Percentiles rank a stretch among this genome's conserved stretches.
phyloP scores from a whole-genome alignment of 495 filamentous ascomycete genomes.

The Podospora didyma region DNA sequence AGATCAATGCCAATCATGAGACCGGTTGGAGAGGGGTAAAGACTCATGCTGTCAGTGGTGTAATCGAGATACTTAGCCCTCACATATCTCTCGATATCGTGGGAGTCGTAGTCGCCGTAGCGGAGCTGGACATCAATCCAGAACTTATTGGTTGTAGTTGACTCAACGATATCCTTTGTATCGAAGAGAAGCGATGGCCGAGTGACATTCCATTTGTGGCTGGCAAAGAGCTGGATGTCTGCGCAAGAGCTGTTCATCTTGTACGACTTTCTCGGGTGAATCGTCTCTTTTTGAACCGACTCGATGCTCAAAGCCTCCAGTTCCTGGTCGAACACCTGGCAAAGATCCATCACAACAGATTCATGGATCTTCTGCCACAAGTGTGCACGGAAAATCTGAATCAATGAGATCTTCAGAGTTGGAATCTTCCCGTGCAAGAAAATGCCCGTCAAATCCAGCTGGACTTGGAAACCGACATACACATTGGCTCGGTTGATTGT shows the following conservation, averaged over 20 bases:
- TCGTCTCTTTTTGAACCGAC: slow-evolving; percentile 98
- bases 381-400: slow-evolving; percentile 99
- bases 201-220: slow-evolving; percentile 98
- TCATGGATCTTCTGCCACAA: slow-evolving; percentile 99
- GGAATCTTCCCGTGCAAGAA: slow-evolving; percentile 99
- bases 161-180: slow-evolving; percentile 92
- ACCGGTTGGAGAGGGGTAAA: slow-evolving; percentile 96
- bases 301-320: slow-evolving; percentile 95
- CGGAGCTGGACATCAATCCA: slow-evolving; percentile 98
- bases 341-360: slow-evolving; percentile 98
- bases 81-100: slow-evolving; percentile 97
- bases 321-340: slow-evolving; percentile 99
- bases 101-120: slow-evolving; percentile 98
- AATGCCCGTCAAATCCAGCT: slow-evolving; percentile 96
- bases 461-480: slow-evolving; percentile 97
- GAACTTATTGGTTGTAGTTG: slow-evolving; percentile 97
- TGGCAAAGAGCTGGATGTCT: slow-evolving; percentile 95
- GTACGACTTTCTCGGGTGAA: slow-evolving; percentile 99
- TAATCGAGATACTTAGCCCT: slow-evolving; percentile 99
- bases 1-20: slow-evolving; percentile 98
- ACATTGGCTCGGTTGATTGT: slow-evolving; percentile 77
- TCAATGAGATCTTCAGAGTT: slow-evolving; percentile 95
- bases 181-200: slow-evolving; percentile 90
- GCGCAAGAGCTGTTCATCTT: slow-evolving; percentile 99
- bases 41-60: slow-evolving; percentile 98